Percentiles rank a stretch among this genome's conserved stretches.
Conservation (phyloP, 108 stramenopile species). For the Fragilariopsis cylindrus region DNA sequence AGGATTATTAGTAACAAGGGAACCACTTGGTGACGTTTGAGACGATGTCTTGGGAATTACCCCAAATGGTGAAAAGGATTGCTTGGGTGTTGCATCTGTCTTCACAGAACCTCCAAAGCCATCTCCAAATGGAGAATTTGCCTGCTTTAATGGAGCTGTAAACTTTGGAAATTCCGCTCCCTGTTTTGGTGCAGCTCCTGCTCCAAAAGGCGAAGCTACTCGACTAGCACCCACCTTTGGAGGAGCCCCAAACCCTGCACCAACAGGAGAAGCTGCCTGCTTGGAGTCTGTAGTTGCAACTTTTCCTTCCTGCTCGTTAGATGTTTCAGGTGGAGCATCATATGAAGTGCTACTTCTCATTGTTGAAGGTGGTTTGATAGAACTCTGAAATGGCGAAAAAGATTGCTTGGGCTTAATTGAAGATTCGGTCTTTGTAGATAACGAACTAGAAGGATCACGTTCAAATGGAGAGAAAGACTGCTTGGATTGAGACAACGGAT, state of each 20-base stretch:
- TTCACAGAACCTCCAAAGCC: background rate
- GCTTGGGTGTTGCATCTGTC: background rate
- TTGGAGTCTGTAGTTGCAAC: background rate
- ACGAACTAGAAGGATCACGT: too few relatives aligned
- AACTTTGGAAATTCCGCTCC: background rate
- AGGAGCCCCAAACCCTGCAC: background rate
- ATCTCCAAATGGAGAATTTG: too few relatives aligned
- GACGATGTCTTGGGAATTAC: too few relatives aligned
- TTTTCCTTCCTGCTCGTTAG: background rate
- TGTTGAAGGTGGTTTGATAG: background rate
- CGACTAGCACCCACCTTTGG: too few relatives aligned
- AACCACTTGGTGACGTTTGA: too few relatives aligned
- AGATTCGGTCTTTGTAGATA: too few relatives aligned
- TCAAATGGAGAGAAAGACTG: too few relatives aligned
- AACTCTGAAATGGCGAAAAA: background rate
- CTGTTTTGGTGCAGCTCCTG: background rate
- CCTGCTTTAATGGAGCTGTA: too few relatives aligned
- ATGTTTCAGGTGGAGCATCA: background rate
- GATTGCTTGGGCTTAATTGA: too few relatives aligned
- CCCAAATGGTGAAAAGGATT: constrained; percentile 1
- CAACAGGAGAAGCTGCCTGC: background rate
- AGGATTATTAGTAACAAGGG: too few relatives aligned
- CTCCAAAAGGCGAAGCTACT: too few relatives aligned
- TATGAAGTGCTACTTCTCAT: background rate
- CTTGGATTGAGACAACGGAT: too few relatives aligned